These are phyloP conservation scores for Nymphaea thermarum DNA, from an alignment of 164 flowering plant genomes.

Conservation along the genomic window DNA sequence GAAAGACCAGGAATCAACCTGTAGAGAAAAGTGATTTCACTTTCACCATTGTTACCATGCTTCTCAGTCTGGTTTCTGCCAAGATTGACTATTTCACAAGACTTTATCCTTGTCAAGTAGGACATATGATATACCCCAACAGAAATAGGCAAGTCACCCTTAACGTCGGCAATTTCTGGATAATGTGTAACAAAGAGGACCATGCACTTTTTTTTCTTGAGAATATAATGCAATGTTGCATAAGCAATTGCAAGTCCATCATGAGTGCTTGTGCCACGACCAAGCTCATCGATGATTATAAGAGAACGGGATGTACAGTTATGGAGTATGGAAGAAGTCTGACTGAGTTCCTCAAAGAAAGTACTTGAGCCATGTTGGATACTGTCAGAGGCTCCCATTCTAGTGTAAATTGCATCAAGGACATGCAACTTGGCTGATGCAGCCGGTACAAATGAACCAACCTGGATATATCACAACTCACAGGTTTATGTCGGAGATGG, in stretches of 20 bases:
- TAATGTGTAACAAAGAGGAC: conserved; percentile 94
- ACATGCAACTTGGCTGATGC: conserved; percentile 73
- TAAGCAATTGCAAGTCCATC: conserved; percentile 96
- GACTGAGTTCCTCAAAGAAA: conserved; percentile 83
- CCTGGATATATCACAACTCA: conserved; percentile 36
- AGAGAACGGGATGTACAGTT: conserved; percentile 55
- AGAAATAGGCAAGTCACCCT: conserved; percentile 48
- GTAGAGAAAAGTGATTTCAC: conserved; percentile 61
- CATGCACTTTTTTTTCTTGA: conserved; percentile 64
- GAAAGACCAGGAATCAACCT: conserved; percentile 75
- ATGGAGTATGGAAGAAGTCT: conserved; percentile 67
- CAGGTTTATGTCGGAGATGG: too few relatives aligned
- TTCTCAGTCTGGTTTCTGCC: not conserved
- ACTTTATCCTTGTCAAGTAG: conserved; percentile 41
- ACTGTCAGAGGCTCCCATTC: conserved; percentile 93
- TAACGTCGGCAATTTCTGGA: conserved; percentile 66
- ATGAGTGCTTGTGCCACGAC: conserved; percentile 98
- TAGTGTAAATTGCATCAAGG: conserved; percentile 66
- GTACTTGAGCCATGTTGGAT: conserved; percentile 92
- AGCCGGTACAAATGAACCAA: conserved; percentile 97
- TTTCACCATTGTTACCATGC: conserved; percentile 19
- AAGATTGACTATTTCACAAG: conserved; percentile 5
- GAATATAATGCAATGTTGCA: conserved; percentile 68
- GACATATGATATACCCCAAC: conserved; percentile 87
- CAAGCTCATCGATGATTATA: conserved; percentile 90